Conservation (phyloP, 805 yeast genomes). For the Wickerhamomyces tratensis region DNA sequence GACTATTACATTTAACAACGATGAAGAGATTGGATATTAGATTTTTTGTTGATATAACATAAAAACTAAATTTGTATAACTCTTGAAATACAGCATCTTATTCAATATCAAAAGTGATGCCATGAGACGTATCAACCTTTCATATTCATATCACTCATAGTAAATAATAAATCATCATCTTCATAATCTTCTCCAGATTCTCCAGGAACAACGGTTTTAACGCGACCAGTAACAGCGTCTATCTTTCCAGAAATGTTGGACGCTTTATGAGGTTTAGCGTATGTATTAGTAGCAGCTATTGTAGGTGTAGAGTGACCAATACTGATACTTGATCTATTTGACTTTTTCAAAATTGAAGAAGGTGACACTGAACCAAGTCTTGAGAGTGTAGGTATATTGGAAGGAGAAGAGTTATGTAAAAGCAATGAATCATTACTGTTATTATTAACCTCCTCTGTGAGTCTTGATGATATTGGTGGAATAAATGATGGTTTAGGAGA, state of each 20-base stretch:
- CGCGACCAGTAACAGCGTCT: neutral
- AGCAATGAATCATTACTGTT: slow-evolving; percentile 15
- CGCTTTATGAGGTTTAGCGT: slow-evolving; percentile 19
- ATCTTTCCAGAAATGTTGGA: neutral
- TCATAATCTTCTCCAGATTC: slow-evolving; percentile 33
- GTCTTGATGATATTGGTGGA: slow-evolving; percentile 20
- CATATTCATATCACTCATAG: slow-evolving; percentile 71
- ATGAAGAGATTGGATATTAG: no score
- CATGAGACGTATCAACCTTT: no score
- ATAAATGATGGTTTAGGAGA: slow-evolving; percentile 24
- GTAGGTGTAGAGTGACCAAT: slow-evolving; percentile 23
- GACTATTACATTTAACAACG: no score
- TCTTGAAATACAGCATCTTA: no score
- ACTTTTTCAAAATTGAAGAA: slow-evolving; percentile 7
- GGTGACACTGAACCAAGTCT: slow-evolving; percentile 12
- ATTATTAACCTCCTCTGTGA: slow-evolving; percentile 14
- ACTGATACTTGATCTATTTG: slow-evolving; percentile 6
- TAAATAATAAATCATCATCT: slow-evolving; percentile 57
- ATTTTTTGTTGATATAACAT: no score
- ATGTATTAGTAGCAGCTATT: slow-evolving; percentile 20
- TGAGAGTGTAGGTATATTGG: slow-evolving; percentile 6
- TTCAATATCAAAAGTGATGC: no score
- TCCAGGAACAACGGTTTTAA: slow-evolving; percentile 15
- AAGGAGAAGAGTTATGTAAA: slow-evolving; percentile 1
- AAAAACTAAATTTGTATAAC: no score